Base-by-base conservation (phyloP, 768 basidiomycete species). In the Leccinum longicurvipes region DNA sequence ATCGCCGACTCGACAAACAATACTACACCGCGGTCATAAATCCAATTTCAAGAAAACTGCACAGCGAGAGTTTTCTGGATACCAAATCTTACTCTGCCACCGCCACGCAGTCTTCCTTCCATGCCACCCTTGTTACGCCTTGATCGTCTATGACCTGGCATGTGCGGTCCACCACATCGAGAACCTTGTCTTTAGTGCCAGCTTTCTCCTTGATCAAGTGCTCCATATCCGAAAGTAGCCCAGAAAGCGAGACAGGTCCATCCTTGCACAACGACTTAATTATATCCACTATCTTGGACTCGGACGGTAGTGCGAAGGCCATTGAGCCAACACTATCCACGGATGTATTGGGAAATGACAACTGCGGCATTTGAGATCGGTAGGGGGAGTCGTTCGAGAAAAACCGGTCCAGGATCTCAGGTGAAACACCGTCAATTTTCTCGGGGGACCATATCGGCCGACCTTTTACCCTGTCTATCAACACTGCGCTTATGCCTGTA, bases 371-470 rank as follows among this genome's bases (percentile, higher is more conserved):
- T 31, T 72, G 68, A 51, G 74, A 62, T 44, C 78, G 66, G 70
- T 77, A 82, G 6, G 73, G 58, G 2, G 87, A 87, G 34, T 75
- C 64, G 11, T 72, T 60, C 32, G 77, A 74, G 74, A 96, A 97
- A 74, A 95, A 96, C 31, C 77, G 78, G 10, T 75, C 67, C 29
- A 84, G 68, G 50, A 93, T 76, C 24, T 78, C 77, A 41, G 80
- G 67, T 3, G 83, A 72, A 51, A 96, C 82, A 12, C 87, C 85
- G 11, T 75, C 68, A 27, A 92, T 59, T 4, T 76, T 77, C 10
- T 78, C 65, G 7, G 95, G 95, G 3, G 76, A 75, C 95, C 95
- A 98, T 6, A 72, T 64, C 7, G 91, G 86, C 39, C 80, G 76
- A 39, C 65, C 76, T 75, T 76, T 55, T 24, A 76, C 72, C 66